Base-by-base conservation (phyloP, 179 eudicot genomes). In the Pouteria campechiana region DNA sequence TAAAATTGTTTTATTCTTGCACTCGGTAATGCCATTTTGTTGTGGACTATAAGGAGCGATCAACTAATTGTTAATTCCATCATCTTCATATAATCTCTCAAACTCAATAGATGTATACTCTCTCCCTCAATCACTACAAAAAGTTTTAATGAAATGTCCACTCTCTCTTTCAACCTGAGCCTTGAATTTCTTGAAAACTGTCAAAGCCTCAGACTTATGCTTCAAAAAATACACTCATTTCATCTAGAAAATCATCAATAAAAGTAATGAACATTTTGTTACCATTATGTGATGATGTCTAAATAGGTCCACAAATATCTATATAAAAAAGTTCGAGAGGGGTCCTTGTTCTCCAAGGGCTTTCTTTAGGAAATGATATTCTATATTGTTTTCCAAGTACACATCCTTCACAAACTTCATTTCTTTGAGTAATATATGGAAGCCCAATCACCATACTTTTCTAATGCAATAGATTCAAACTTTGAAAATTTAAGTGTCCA, bases 51-150 rank as follows among this genome's bases (percentile, higher is more conserved):
- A 35, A 0, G 31, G 35, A 15, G 34, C 30, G 5, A 43, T 54
- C 2, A 54, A 28, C 22, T 54, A 35, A 5, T 13, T 37, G 13
- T 31, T 3, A 5, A 49, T 11, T 9, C 18, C 55, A 31, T 54
- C 44, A 33, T 41, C 19, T 16, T 17, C 35, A 41, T 37, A 44
- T 12, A 29, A 44, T 18, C 49, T 17, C 4, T 32, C 18, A 33
- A 57, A 33, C n/a, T 23, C 17, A 17, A 16, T 14, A 2, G 41
- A 57, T n/a, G 30, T 48, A 28, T 57, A 54, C 6, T 54, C 51
- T n/a, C n/a, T n/a, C 13, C 51, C 28, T 25, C 14, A 5, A 12
- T 41, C 57, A 13, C 43, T 22, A 6, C 10, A 15, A 2, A 50
- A 7, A 4, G 29, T 37, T 18, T 50, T 50, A 7, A 50, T n/a